Base-by-base conservation (phyloP, 257 asterid species). In the Euphrasia confusa region DNA sequence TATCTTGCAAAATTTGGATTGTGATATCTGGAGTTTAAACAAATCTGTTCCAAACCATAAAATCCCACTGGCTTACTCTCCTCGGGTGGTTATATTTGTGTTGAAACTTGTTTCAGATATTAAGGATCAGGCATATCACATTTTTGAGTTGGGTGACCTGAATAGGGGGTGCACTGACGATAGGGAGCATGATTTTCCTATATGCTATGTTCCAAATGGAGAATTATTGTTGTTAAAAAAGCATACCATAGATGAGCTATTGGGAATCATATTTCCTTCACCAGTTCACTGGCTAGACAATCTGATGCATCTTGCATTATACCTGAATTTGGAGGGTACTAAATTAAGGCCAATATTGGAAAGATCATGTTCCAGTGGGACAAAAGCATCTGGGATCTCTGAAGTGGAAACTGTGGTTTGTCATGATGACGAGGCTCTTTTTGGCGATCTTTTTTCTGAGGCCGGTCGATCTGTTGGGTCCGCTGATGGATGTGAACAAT, bases 391-490 rank as follows among this genome's bases (percentile, higher is more conserved):
- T 60, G 80, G 64, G 72, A 76, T 71, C 26, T 79, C 86, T 67
- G 99, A 93, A 67, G 83, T 73, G n/a, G 99, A 93, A 70, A 80
- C 73, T 49, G 80, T 74, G 17, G 81, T 70, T 74, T 86, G 84
- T 64, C 95, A 86, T 70, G 97, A 93, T 71, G 99, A 93, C 66
- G 97, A 93, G 71, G 97, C 97, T 61, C 89, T 93, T 54, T 93
- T 93, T 70, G 99, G 99, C n/a, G 94, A 93, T 72, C 97, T 93
- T 76, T 93, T 93, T 63, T 93, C 94, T 32, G 99, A 93, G 79
- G 91, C 96, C 58, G 80, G 83, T 71, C 99, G 97, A 39, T 89
- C 97, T 61, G 79, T 79, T 44, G 97, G 88, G 58, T 83, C 97
- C 57, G 72, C 72, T 33, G 99, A 93, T 64, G 94, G 85, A 60